Evolutionary conservation across 495 filamentous ascomycete genomes (phyloP), one percentile per base, ranked within the genome.

Genomic region (Penicillium robsamsonii): DNA sequence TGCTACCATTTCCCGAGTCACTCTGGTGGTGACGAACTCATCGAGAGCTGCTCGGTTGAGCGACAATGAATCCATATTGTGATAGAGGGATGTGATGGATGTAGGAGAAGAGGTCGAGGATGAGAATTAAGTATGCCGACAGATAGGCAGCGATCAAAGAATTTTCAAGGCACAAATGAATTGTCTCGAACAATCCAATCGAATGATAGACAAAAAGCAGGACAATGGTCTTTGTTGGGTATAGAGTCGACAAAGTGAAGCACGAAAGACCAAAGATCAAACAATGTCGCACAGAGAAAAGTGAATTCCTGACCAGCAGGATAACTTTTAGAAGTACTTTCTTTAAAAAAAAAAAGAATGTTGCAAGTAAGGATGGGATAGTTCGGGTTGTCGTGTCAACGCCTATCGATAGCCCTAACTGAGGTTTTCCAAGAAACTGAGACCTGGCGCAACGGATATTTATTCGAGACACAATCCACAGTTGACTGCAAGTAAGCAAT

Each of bases 31-130:
- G 69, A 97, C 82, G 70, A 98, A 97, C 58, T 91, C 81, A 43
- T 96, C 90, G 59, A 98, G 84, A 31, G 94, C 94, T 54, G 84
- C 84, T 68, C 89, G 83, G 76, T 95, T 92, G 76, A 83, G 71
- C 5, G 70, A 63, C 40, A 70, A 62, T 33, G 65, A 71, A 53
- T 74, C 69, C 73, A 78, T 80, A 57, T 55, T 55, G 33, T 67
- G 55, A 38, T 49, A 59, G 46, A 55, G 18, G 45, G 48, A 25
- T 38, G 42, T 22, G 41, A 9, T n/a, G 42, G 30, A 12, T 12
- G 35, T 35, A 38, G 20, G 29, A 27, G 10, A 46, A 41, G 4
- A n/a, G 46, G 33, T 58, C 31, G 50, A 58, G 45, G 33, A 29
- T 37, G 22, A 30, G 7, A 42, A 37, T 42, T 41, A 51, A 50